Evolutionary conservation across 495 filamentous ascomycete genomes (phyloP).

Genomic region (Echria macrotheca): DNA sequence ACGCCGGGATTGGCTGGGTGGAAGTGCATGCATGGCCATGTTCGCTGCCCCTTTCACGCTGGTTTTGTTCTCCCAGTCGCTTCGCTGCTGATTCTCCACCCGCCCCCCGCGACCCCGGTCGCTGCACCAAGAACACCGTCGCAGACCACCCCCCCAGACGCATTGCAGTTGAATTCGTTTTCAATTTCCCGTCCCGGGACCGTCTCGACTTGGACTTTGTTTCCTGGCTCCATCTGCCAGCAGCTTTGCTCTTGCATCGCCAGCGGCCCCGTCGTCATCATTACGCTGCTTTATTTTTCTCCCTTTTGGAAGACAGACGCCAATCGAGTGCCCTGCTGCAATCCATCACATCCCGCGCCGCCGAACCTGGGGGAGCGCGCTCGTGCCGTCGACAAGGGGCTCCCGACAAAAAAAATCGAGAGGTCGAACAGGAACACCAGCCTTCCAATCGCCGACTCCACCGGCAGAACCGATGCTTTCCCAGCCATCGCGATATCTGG

Average conservation of each 20-base stretch:
- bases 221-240: too few relatives aligned
- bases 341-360: too few relatives aligned
- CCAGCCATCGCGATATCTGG: constrained; percentile 34
- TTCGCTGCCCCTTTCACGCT: neutral
- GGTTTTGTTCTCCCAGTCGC: constrained; percentile 9
- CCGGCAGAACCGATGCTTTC: constrained; percentile 29
- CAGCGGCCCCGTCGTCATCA: too few relatives aligned
- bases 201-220: too few relatives aligned
- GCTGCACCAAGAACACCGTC: neutral
- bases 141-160: neutral
- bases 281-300: too few relatives aligned
- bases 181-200: too few relatives aligned
- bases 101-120: constrained; percentile 12
- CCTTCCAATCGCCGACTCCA: constrained; percentile 24
- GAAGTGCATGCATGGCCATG: constrained; percentile 8
- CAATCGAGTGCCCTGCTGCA: too few relatives aligned
- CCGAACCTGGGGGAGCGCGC: constrained; percentile 14
- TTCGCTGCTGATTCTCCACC: constrained; percentile 5
- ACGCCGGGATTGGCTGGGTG: constrained; percentile 6
- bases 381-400: constrained; percentile 20
- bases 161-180: neutral
- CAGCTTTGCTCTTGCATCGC: too few relatives aligned
- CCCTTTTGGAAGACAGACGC: too few relatives aligned
- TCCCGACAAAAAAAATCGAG: constrained; percentile 29
- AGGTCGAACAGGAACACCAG: constrained; percentile 30